These are phyloP conservation scores for Polytolypa hystricis DNA, from an alignment of 2,329 filamentous ascomycete genomes.

Conservation along the genomic window DNA sequence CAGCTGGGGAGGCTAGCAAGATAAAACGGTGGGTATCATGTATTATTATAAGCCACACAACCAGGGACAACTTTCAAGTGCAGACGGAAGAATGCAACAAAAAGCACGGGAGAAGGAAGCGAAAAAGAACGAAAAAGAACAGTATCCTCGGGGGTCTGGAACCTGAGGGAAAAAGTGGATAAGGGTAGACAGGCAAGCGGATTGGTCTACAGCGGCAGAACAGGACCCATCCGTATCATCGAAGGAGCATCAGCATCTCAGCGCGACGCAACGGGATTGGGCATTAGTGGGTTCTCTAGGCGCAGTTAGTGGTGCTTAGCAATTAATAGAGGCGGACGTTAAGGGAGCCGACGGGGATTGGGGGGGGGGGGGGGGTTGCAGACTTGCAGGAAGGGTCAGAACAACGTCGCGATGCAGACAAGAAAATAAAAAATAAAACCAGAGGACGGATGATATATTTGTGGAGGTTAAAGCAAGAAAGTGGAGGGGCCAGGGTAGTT, in stretches of 20 bases:
- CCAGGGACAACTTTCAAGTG: no score
- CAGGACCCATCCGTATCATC: no score
- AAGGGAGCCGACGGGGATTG: background rate
- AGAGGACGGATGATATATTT: background rate
- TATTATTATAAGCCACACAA: no score
- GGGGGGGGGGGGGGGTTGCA: background rate
- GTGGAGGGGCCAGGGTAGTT: slow-evolving; percentile 4
- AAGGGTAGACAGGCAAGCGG: background rate
- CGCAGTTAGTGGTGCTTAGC: no score
- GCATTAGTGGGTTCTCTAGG: no score
- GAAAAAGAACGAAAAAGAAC: background rate
- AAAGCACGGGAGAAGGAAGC: background rate
- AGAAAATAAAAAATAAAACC: background rate
- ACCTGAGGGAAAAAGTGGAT: background rate
- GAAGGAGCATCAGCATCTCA: no score
- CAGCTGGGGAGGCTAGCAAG: slow-evolving; percentile 6
- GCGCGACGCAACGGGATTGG: no score
- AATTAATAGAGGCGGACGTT: background rate
- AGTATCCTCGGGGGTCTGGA: background rate
- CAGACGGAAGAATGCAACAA: no score
- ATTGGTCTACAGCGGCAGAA: background rate
- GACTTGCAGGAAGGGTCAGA: no score
- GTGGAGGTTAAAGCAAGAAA: background rate
- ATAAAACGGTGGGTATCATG: no score
- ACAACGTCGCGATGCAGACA: background rate